Evolutionary conservation across 495 filamentous ascomycete genomes (phyloP), one percentile per base, ranked within the genome.

Genomic region (Glonium stellatum): DNA sequence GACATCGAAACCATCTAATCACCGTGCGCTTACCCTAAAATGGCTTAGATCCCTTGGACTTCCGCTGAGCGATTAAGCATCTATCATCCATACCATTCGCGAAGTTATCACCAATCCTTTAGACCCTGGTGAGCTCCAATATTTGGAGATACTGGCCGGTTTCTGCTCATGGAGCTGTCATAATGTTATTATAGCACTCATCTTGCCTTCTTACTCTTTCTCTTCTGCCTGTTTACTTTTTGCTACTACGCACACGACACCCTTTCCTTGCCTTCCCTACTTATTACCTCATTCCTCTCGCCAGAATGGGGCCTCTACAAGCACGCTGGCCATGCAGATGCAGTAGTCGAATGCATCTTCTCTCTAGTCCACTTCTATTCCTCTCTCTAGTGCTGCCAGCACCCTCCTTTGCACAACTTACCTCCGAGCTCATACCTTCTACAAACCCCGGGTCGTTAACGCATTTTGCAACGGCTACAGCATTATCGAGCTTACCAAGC

Each of bases 361-460:
- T 50, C 18, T 44, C 57, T 23, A 46, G 51, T 42, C 34, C 52
- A 8, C 44, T 58, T 21, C 47, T 61, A 34, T 58, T 61, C 48
- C 46, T 61, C 44, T 47, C 34, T 41, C n/a, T 46, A 3, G 50
- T 57, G 21, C 36, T 58, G 5, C 58, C 58, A 13, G 18, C 31
- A 5, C 13, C 19, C 10, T n/a, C 54, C 8, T 34, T 27, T 18
- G 62, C 57, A 5, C 62, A 65, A 34, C 31, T 19, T 31, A 52
- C 35, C 35, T 39, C 31, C 37, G 8, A 52, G 19, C 42, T 22
- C 1, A 6, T 54, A 15, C 25, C 35, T 22, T 19, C 56, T 18
- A 21, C 53, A n/a, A 44, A 25, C 36, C 22, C 53, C 11, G 23
- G 13, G 6, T 13, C 55, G 15, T 15, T 22, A 39, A 39, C 55